Base-by-base conservation (phyloP, 2,329 filamentous ascomycete species). In the Verticillium longisporum region DNA sequence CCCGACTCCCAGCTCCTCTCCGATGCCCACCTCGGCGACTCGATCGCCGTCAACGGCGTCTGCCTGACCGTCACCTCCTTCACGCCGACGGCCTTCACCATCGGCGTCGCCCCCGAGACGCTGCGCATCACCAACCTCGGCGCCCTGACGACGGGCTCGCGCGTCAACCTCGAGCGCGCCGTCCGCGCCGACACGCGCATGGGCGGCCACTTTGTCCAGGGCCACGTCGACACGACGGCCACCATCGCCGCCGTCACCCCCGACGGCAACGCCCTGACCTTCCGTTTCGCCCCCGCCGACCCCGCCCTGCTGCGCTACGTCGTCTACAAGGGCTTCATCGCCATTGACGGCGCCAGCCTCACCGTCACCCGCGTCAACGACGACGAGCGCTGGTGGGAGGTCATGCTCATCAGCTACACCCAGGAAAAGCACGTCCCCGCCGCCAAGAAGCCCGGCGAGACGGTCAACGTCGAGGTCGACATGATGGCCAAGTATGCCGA, bases 121-220 rank as follows among this genome's bases (percentile, higher is more conserved):
- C 87, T 99, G 61, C 92, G 95, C 62, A 87, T 96, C 61, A 99
- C 96, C 62, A 96, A 98, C 77, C 86, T 99, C n/a, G 94, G 93
- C 64, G 80, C 80, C 21, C 82, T 99, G 59, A 75, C 78, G 56
- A 73, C 85, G 63, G 80, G 80, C 53, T 89, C 87, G 63, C 80
- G 79, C 26, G 93, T 98, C 66, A 99, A 99, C 75, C 88, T 99
- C 59, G 95, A 99, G 80, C 88, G 95, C 15, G 94, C 95, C 3
- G 93, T 99, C 60, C 89, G 90, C 18, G 92, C 92, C 4, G 86
- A 90, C 69, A 97, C 94, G 55, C 91, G 95, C 60, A 98, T 99
- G 92, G 95, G 96, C 56, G 95, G 95, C 0, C 95, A 99, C 78
- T 97, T 98, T 70, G 94, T 98, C 36, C 96, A 99, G 77, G 95